phyloP scores from a whole-genome alignment of 2,329 filamentous ascomycete genomes.

The Escovopsis sp. region DNA sequence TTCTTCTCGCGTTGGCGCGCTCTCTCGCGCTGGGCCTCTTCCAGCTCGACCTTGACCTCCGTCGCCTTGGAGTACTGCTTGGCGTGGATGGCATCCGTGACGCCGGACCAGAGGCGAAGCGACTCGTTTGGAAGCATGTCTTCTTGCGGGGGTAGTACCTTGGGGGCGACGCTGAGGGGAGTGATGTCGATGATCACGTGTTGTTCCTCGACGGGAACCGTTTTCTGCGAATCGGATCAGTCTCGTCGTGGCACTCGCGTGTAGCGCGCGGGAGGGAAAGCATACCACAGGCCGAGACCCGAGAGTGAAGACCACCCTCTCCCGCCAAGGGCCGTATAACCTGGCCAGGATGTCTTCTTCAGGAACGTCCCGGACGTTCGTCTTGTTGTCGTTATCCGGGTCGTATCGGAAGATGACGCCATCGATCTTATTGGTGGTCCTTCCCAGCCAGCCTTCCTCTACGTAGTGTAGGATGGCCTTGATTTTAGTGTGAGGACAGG shows the following conservation, averaged over 20 bases:
- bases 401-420: constrained; percentile 87
- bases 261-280: constrained; percentile 7
- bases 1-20: constrained; percentile 63
- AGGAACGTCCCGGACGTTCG: constrained; percentile 69
- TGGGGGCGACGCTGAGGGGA: constrained; percentile 67
- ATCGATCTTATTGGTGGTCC: constrained; percentile 79
- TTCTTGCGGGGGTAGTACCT: constrained; percentile 62
- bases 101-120: constrained; percentile 70
- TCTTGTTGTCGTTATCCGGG: constrained; percentile 68
- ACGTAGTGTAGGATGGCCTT: constrained; percentile 89
- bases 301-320: constrained; percentile 47
- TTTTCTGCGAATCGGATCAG: constrained; percentile 16
- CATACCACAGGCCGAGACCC: constrained; percentile 48
- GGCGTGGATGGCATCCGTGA: constrained; percentile 70
- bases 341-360: constrained; percentile 71
- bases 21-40: constrained; percentile 77
- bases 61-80: constrained; percentile 82
- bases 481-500: constrained; percentile 75
- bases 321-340: constrained; percentile 77
- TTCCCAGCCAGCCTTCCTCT: constrained; percentile 89
- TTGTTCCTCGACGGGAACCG: constrained; percentile 41
- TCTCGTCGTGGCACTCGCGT: too few relatives aligned
- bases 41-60: constrained; percentile 74
- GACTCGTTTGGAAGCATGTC: constrained; percentile 82
- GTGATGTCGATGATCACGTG: constrained; percentile 72